These are phyloP conservation scores for Epicoccum nigrum DNA, from an alignment of 2,329 filamentous ascomycete genomes.

Conservation along the genomic window DNA sequence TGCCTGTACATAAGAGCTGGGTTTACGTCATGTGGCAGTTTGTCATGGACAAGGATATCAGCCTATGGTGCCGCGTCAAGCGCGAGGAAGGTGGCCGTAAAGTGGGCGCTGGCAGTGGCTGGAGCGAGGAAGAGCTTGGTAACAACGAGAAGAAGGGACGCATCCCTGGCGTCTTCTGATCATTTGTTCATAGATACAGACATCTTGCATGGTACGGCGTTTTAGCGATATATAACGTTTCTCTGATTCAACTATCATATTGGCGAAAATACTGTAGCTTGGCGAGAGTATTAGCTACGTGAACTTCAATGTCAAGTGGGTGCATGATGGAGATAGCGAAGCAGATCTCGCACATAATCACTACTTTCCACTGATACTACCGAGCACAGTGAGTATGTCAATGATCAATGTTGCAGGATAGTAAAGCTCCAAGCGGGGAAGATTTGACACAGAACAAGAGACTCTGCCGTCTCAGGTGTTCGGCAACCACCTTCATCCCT, in stretches of 20 bases:
- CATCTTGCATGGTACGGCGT: conserved; percentile 3
- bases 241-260: too few relatives aligned
- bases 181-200: not conserved
- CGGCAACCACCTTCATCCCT: too few relatives aligned
- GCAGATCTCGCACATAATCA: too few relatives aligned
- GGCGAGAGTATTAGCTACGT: too few relatives aligned
- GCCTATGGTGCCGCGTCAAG: conserved; percentile 92
- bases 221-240: not conserved
- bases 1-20: conserved; percentile 91
- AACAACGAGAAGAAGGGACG: conserved; percentile 56
- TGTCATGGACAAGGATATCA: conserved; percentile 86
- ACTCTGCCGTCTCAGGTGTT: too few relatives aligned
- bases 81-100: conserved; percentile 75
- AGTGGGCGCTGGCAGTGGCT: conserved; percentile 55
- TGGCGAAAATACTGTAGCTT: not conserved
- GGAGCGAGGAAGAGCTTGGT: conserved; percentile 57
- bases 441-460: too few relatives aligned
- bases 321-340: too few relatives aligned
- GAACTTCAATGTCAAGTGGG: too few relatives aligned
- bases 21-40: conserved; percentile 93
- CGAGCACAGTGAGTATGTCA: too few relatives aligned
- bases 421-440: too few relatives aligned
- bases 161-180: conserved; percentile 44
- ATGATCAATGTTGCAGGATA: too few relatives aligned
- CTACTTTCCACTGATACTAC: too few relatives aligned